phyloP scores from a whole-genome alignment of 345 rosid genomes.

The Lepidium aucheri region DNA sequence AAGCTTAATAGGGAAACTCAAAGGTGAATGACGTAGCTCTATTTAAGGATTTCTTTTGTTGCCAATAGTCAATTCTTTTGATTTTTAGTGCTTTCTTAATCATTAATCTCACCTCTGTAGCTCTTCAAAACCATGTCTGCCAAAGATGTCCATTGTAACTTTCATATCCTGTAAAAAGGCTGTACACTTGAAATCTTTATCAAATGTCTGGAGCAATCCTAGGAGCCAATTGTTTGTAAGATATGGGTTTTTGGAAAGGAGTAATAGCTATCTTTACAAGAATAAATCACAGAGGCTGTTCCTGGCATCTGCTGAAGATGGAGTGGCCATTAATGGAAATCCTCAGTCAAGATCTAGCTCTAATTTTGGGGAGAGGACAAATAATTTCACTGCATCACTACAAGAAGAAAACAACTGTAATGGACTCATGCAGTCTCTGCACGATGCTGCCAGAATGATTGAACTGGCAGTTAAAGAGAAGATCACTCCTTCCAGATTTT shows the following conservation, averaged over 20 bases:
- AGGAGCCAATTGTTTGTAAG: constrained; percentile 38
- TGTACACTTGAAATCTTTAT: constrained; percentile 30
- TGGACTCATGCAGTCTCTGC: constrained; percentile 71
- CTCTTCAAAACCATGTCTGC: constrained; percentile 39
- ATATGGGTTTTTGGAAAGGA: constrained; percentile 31
- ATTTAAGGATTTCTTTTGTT: background rate
- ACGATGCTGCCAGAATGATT: constrained; percentile 79
- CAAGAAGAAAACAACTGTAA: constrained; percentile 50
- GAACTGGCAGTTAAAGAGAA: constrained; percentile 70
- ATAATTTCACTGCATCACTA: constrained; percentile 46
- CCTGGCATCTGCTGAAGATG: constrained; percentile 65
- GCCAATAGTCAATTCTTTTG: background rate
- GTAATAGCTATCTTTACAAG: constrained; percentile 13
- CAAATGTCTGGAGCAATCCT: constrained; percentile 42
- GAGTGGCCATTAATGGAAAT: constrained; percentile 62
- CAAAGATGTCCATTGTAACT: constrained; percentile 26
- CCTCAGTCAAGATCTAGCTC: constrained; percentile 34
- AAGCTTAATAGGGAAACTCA: background rate
- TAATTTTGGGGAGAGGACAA: constrained; percentile 44
- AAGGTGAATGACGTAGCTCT: background rate
- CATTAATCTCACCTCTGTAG: constrained; percentile 35
- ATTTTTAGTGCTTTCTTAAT: constrained; percentile 8
- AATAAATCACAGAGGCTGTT: constrained; percentile 36
- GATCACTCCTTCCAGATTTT: constrained; percentile 38
- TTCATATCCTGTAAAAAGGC: constrained; percentile 35